Evolutionary conservation across 2,329 filamentous ascomycete genomes (phyloP), one percentile per base, ranked within the genome.

Genomic region (Nothophoma quercina): DNA sequence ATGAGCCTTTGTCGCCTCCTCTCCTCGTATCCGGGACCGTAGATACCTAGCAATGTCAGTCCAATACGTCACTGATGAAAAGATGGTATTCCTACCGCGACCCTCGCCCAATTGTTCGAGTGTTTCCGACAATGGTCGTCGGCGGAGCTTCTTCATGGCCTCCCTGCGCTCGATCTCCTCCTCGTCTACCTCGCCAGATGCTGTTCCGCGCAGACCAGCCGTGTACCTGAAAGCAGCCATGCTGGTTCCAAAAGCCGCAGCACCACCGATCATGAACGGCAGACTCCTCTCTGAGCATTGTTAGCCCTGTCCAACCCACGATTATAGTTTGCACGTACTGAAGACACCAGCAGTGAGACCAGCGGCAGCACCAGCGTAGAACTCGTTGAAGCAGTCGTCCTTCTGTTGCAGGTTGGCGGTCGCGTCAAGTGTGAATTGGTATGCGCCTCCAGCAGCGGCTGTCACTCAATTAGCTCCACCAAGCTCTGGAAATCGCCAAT

Each of bases 331-430:
- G n/a, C 28, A 56, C 85, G 52, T 83, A 96, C 92, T 83, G 67
- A 82, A 81, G 26, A 96, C 73, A 47, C 91, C 93, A 36, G 93
- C 69, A 46, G 91, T 80, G 34, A 86, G 80, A 60, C 93, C 93
- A 41, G 84, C 86, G 42, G 89, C 79, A 75, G 95, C 91, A 48
- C 91, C 91, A 61, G 87, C 91, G 56, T 92, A 79, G 32, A 85
- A 84, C 49, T 87, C 80, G 75, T 93, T 95, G 78, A 84, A 88
- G 62, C 82, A 79, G 72, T 96, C 93, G 53, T 96, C 85, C 79
- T 89, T 91, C 76, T 92, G 83, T 68, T 92, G 88, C 62, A 97
- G 80, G 78, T 97, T 97, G 75, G 91, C 90, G 36, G 88, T 83
- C 41, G 90, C 89, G 64, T 83, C 84, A 65, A 84, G 87, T 65